Conservation (phyloP, 2,329 filamentous ascomycete genomes). For the Monilinia polystroma region DNA sequence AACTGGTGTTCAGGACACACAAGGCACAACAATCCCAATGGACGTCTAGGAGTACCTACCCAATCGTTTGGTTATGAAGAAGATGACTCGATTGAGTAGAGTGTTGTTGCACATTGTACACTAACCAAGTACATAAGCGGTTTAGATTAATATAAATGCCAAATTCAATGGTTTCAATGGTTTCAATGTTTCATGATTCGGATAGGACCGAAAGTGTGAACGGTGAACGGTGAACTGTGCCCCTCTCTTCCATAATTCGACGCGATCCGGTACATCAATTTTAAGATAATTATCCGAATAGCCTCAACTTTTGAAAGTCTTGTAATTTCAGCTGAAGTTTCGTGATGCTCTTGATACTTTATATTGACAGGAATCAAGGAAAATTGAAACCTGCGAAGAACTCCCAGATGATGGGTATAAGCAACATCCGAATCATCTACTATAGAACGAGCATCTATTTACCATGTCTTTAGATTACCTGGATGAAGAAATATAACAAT, state of each 20-base stretch:
- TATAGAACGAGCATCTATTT: too few relatives aligned
- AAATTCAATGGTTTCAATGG: background rate
- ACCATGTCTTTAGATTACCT: too few relatives aligned
- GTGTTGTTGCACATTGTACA: background rate
- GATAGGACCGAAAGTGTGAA: slow-evolving; percentile 15
- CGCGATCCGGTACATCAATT: background rate
- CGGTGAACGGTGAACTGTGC: too few relatives aligned
- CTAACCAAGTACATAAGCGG: background rate
- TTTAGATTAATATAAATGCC: background rate
- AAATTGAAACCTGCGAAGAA: too few relatives aligned
- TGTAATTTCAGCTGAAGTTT: too few relatives aligned
- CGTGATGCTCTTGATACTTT: too few relatives aligned
- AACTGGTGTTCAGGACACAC: slow-evolving; percentile 3
- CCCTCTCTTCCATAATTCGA: slow-evolving; percentile 1
- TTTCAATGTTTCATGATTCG: background rate
- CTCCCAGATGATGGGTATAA: too few relatives aligned
- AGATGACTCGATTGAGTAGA: background rate
- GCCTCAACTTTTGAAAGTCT: background rate
- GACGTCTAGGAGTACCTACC: background rate
- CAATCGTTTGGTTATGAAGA: background rate
- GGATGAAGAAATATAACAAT: background rate
- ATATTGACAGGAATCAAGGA: too few relatives aligned
- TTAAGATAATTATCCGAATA: background rate
- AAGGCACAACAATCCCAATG: background rate
- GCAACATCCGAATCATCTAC: too few relatives aligned